These are phyloP conservation scores for Lathyrus sativus DNA, from an alignment of 306 rosid genomes.

Conservation along the genomic window DNA sequence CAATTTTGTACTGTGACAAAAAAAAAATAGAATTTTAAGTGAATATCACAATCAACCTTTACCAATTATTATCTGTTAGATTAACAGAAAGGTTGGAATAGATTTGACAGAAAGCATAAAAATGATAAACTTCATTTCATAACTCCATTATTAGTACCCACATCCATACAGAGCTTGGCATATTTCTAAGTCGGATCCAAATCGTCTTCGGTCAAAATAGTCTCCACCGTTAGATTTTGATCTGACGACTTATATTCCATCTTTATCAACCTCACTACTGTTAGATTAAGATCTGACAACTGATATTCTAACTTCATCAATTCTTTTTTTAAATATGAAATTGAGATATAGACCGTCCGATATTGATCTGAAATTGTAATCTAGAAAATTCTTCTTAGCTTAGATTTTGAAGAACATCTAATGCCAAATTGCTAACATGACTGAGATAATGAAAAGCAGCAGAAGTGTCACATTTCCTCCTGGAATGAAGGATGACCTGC, in stretches of 20 bases:
- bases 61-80: background rate
- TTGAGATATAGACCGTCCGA: background rate
- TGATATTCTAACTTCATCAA: too few relatives aligned
- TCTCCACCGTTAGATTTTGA: background rate
- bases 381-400: background rate
- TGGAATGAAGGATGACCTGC: constrained; percentile 40
- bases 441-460: constrained; percentile 36
- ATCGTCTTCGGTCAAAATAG: background rate
- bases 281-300: too few relatives aligned
- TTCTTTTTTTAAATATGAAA: background rate
- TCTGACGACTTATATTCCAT: background rate
- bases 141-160: background rate
- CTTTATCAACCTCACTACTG: background rate
- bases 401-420: background rate
- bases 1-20: background rate
- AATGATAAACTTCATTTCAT: background rate
- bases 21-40: background rate
- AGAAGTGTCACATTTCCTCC: constrained; percentile 44
- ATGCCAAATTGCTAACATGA: constrained; percentile 45
- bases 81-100: background rate
- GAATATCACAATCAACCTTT: background rate
- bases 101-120: background rate
- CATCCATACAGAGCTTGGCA: background rate
- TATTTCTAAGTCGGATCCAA: background rate
- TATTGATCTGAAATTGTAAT: background rate